These are phyloP conservation scores for Rubia balearica DNA, from an alignment of 305 asterid genomes.

Conservation along the genomic window DNA sequence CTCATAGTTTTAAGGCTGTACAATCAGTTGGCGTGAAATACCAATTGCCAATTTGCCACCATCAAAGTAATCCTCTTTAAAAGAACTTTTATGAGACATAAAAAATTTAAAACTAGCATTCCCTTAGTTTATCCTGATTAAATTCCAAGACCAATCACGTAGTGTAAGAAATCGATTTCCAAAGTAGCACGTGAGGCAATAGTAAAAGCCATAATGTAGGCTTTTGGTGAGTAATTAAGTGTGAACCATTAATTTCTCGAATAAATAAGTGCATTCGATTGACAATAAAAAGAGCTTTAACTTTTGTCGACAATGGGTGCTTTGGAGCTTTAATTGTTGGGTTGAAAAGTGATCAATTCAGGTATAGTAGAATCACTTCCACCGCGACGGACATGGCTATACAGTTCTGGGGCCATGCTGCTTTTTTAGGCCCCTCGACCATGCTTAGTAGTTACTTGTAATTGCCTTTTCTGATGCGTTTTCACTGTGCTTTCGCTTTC, in stretches of 20 bases:
- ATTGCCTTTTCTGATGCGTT: not conserved
- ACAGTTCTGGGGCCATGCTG: constrained; percentile 5
- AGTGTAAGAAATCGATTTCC: constrained; percentile 6
- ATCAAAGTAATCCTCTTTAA: no score
- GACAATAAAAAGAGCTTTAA: constrained; percentile 18
- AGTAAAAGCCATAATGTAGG: constrained; percentile 19
- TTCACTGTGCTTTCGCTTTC: no score
- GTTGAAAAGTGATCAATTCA: constrained; percentile 41
- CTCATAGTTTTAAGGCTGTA: no score
- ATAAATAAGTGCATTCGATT: constrained; percentile 31
- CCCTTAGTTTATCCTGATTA: no score
- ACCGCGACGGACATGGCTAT: constrained; percentile 15
- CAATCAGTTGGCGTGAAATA: no score
- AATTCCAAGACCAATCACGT: not conserved
- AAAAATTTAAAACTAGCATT: no score
- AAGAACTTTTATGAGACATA: no score
- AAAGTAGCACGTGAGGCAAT: constrained; percentile 44
- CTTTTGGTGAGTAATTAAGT: not conserved
- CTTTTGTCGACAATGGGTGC: constrained; percentile 31
- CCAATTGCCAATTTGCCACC: no score
- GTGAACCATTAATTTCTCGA: constrained; percentile 25
- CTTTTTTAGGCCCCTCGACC: constrained; percentile 3
- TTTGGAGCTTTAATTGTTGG: constrained; percentile 9
- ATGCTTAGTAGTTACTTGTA: constrained; percentile 13
- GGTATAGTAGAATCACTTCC: constrained; percentile 26